These are phyloP conservation scores for Candida ovalis DNA, from an alignment of 805 yeast species.

Conservation along the genomic window DNA sequence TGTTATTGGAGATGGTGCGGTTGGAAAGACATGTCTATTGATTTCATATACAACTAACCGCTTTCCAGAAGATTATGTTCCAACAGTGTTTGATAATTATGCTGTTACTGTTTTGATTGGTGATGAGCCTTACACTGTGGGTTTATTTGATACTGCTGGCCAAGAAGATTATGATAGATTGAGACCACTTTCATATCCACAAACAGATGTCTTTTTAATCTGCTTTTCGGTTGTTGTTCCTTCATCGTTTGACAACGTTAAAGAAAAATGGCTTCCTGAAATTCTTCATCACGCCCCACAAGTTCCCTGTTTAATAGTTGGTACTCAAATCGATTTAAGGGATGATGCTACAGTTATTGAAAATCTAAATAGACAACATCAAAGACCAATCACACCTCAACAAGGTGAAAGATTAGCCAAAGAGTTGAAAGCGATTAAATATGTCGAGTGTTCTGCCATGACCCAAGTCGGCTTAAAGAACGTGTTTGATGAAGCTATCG, in stretches of 20 bases:
- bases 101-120: constrained; percentile 96
- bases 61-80: constrained; percentile 97
- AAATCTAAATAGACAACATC: constrained; percentile 85
- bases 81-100: constrained; percentile 96
- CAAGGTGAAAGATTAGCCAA: constrained; percentile 91
- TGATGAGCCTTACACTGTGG: constrained; percentile 95
- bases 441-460: constrained; percentile 96
- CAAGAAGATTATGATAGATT: constrained; percentile 98
- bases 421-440: constrained; percentile 92
- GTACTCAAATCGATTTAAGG: constrained; percentile 93
- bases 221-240: constrained; percentile 97
- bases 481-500: constrained; percentile 98
- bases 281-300: constrained; percentile 95
- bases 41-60: constrained; percentile 96
- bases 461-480: constrained; percentile 96
- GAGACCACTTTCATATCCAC: constrained; percentile 95
- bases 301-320: constrained; percentile 94
- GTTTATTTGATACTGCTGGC: constrained; percentile 98
- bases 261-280: constrained; percentile 98
- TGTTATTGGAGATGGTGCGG: constrained; percentile 99
- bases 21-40: constrained; percentile 93
- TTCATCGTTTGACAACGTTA: constrained; percentile 94
- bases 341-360: constrained; percentile 89
- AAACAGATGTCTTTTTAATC: constrained; percentile 93
- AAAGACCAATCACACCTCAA: constrained; percentile 78